These are phyloP conservation scores for Cladosporium sp. DNA, from an alignment of 2,329 filamentous ascomycete species.

Conservation along the genomic window DNA sequence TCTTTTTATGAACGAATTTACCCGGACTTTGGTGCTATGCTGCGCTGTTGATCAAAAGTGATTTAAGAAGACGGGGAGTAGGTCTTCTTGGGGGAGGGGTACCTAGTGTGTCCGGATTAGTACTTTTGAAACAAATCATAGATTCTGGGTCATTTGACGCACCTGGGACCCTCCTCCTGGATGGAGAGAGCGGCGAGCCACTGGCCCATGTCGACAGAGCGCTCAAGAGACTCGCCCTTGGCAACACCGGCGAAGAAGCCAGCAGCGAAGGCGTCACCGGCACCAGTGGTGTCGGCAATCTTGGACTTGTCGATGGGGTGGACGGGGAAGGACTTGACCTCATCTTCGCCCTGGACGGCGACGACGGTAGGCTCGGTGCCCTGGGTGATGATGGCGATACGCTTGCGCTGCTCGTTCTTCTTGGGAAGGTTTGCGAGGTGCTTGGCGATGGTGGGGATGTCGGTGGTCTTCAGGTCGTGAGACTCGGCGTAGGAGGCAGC, in stretches of 20 bases:
- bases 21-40: conserved; percentile 10
- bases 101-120: conserved; percentile 21
- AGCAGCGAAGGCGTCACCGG: conserved; percentile 91
- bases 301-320: conserved; percentile 69
- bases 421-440: conserved; percentile 84
- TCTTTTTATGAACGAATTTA: background rate
- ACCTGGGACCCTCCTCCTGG: conserved; percentile 93
- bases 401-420: conserved; percentile 79
- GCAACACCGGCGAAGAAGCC: conserved; percentile 89
- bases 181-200: conserved; percentile 95
- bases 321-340: conserved; percentile 74
- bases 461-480: conserved; percentile 68
- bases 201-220: conserved; percentile 84
- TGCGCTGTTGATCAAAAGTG: background rate
- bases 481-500: conserved; percentile 81
- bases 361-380: conserved; percentile 88
- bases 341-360: conserved; percentile 56
- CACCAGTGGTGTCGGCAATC: conserved; percentile 96
- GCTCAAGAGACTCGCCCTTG: conserved; percentile 73
- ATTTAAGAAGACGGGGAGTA: conserved; percentile 25
- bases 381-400: conserved; percentile 89
- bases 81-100: conserved; percentile 36
- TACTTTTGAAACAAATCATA: background rate
- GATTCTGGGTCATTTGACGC: conserved; percentile 45
- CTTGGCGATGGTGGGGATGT: conserved; percentile 81